Conservation (phyloP, 768 basidiomycete genomes). For the Naematelia aurantialba region DNA sequence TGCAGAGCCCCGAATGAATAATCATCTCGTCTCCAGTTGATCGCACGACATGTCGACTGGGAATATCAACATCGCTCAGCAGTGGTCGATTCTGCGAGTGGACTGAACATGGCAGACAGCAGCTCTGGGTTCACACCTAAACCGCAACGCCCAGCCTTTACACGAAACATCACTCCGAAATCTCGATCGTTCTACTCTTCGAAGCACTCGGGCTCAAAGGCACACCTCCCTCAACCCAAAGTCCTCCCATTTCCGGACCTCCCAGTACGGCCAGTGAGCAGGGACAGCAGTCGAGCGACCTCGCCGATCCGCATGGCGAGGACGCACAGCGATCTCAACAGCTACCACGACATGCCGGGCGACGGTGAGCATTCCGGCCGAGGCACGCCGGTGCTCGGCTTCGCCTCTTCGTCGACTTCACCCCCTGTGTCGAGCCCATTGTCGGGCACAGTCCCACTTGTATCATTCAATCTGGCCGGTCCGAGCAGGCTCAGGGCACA, state of each 20-base stretch:
- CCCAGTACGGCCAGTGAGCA: slow-evolving; percentile 16
- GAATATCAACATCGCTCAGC: neutral
- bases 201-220: neutral
- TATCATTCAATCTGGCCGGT: neutral
- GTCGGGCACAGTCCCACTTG: slow-evolving; percentile 1
- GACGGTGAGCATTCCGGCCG: slow-evolving; percentile 2
- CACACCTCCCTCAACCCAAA: slow-evolving; percentile 23
- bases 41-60: neutral
- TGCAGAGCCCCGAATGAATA: too few species aligned
- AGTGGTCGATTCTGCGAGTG: neutral
- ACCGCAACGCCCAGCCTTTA: neutral
- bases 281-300: slow-evolving; percentile 3
- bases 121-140: neutral
- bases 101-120: neutral
- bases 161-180: neutral
- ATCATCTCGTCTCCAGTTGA: too few species aligned
- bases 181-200: neutral
- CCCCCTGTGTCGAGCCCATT: slow-evolving; percentile 17
- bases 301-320: slow-evolving; percentile 3
- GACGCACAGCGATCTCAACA: slow-evolving; percentile 2
- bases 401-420: slow-evolving; percentile 9
- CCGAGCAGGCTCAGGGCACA: slow-evolving; percentile 5
- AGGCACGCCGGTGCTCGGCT: neutral
- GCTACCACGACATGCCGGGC: neutral
- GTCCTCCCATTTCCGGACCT: slow-evolving; percentile 42